Conservation (phyloP, 805 yeast species). For the Wickerhamomyces kurtzmanii region DNA sequence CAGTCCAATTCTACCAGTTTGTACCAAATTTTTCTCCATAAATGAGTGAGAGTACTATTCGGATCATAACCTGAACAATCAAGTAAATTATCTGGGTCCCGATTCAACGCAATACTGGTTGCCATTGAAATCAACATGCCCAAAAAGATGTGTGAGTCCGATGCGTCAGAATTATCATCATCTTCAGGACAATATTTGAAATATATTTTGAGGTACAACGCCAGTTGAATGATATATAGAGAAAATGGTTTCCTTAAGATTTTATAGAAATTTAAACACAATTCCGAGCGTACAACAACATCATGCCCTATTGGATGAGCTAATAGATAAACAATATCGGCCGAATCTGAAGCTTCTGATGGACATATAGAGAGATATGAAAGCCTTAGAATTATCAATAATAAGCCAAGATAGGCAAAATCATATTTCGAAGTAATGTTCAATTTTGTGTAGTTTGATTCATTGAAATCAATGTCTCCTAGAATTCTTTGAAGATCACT, state of each 20-base stretch:
- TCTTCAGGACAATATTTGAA: slow-evolving; percentile 42
- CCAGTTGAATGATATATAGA: slow-evolving; percentile 42
- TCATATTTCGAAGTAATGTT: slow-evolving; percentile 10
- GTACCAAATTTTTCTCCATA: slow-evolving; percentile 18
- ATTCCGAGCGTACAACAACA: slow-evolving; percentile 5
- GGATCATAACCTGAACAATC: slow-evolving; percentile 2
- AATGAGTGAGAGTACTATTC: slow-evolving; percentile 6
- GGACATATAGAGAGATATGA: slow-evolving; percentile 10
- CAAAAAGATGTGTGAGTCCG: slow-evolving; percentile 34
- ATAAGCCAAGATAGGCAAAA: slow-evolving; percentile 11
- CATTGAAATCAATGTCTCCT: slow-evolving; percentile 2
- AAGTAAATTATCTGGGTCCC: slow-evolving; percentile 31
- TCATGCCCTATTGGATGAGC: slow-evolving; percentile 6
- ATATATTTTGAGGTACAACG: slow-evolving; percentile 37
- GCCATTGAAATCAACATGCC: slow-evolving; percentile 46
- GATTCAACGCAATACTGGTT: slow-evolving; percentile 40
- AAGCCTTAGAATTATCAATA: slow-evolving; percentile 13
- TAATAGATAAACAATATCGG: slow-evolving; percentile 2
- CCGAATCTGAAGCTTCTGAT: slow-evolving; percentile 4
- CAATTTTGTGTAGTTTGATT: slow-evolving; percentile 2
- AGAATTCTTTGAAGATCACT: slow-evolving; percentile 9
- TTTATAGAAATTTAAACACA: slow-evolving; percentile 43
- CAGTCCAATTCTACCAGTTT: slow-evolving; percentile 15
- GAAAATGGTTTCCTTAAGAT: slow-evolving; percentile 31
- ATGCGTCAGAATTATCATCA: slow-evolving; percentile 44